phyloP scores from a whole-genome alignment of 2,329 filamentous ascomycete species.

The Botryotinia calthae region DNA sequence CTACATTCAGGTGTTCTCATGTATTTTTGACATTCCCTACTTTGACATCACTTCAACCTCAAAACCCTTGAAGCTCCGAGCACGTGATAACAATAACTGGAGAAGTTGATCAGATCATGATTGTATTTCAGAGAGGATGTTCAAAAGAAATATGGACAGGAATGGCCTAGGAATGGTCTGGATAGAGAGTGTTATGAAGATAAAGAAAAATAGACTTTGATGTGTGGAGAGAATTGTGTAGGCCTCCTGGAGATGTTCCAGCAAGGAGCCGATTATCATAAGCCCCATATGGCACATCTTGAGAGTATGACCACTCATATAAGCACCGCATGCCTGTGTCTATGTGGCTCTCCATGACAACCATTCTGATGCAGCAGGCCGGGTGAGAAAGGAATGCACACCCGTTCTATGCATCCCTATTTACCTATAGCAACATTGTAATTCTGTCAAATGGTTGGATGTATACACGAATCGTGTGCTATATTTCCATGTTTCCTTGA shows the following conservation, averaged over 20 bases:
- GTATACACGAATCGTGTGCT: neutral
- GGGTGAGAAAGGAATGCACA: neutral
- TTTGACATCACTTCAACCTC: neutral
- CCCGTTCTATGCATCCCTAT: too few relatives aligned
- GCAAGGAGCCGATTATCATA: neutral
- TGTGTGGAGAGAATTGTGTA: neutral
- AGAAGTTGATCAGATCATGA: neutral
- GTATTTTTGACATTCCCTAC: neutral
- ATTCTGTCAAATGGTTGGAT: too few relatives aligned
- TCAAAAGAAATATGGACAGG: neutral
- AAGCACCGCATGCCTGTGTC: neutral
- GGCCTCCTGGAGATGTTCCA: neutral
- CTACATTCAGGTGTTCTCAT: neutral
- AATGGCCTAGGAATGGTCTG: neutral
- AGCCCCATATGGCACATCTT: neutral
- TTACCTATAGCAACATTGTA: neutral
- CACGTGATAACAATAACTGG: neutral
- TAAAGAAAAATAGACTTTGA: neutral
- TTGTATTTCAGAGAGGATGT: too few relatives aligned
- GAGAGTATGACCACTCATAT: neutral
- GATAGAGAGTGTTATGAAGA: neutral
- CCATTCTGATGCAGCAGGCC: neutral
- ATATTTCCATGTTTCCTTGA: neutral
- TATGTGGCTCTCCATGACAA: neutral
- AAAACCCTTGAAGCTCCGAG: too few relatives aligned